Evolutionary conservation across 2,329 filamentous ascomycete genomes (phyloP).

Genomic region (Colletotrichum viniferum): DNA sequence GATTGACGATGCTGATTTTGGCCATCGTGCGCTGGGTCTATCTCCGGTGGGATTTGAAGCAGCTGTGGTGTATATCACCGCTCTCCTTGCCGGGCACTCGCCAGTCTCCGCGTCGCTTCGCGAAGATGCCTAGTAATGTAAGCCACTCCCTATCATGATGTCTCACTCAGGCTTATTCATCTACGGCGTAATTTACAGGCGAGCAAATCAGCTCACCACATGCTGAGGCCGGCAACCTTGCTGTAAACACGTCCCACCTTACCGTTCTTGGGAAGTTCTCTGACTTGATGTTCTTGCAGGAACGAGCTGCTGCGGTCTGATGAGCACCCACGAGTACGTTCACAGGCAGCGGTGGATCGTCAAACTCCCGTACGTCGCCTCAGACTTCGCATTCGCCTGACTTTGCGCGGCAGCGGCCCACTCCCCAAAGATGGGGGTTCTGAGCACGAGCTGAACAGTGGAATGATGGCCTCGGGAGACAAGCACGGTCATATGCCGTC

Average conservation of each 20-base stretch:
- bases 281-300: neutral
- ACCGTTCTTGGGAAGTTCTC: neutral
- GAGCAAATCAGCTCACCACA: accelerated
- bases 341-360: neutral
- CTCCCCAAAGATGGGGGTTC: neutral
- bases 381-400: neutral
- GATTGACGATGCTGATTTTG: neutral
- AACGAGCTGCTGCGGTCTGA: neutral
- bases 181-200: neutral
- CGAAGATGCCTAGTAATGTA: neutral
- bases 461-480: neutral
- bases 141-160: neutral
- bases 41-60: neutral
- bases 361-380: neutral
- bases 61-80: neutral
- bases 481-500: neutral
- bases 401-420: neutral
- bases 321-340: neutral
- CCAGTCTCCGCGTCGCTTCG: neutral
- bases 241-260: neutral
- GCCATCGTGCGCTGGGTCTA: neutral
- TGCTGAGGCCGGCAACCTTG: neutral
- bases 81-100: neutral
- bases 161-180: neutral
- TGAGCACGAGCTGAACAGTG: neutral